Conservation (phyloP, 73 alveolate genomes). For the Blepharisma japonicum region DNA sequence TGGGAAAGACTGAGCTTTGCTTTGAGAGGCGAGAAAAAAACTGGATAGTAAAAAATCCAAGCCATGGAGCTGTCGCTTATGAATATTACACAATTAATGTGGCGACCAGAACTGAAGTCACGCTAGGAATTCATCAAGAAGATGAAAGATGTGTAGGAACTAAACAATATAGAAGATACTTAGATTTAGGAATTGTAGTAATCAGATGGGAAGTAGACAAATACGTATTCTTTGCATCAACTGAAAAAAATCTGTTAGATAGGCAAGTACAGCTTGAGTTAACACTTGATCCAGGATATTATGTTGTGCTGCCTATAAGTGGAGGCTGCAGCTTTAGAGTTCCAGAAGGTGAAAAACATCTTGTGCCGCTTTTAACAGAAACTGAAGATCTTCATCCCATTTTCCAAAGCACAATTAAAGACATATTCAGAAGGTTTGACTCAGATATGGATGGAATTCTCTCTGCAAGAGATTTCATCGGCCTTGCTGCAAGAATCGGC, state of each 20-base stretch:
- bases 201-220: not conserved
- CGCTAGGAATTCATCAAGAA: slow-evolving; percentile 31
- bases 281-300: slow-evolving; percentile 18
- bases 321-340: not conserved
- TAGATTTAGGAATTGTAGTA: slow-evolving; percentile 8
- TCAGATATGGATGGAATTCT: not conserved
- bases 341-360: not conserved
- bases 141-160: slow-evolving; percentile 18
- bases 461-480: not conserved
- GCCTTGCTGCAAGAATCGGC: not conserved
- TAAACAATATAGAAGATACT: not conserved
- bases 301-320: slow-evolving; percentile 11
- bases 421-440: slow-evolving; percentile 24
- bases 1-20: slow-evolving; percentile 13
- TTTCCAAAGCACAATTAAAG: slow-evolving; percentile 20
- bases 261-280: slow-evolving; percentile 6
- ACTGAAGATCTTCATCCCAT: slow-evolving; percentile 11
- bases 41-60: not conserved
- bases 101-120: not conserved
- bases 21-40: not conserved
- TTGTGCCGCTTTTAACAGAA: slow-evolving; percentile 4
- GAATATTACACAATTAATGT: not conserved
- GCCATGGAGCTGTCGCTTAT: not conserved
- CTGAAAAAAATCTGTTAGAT: not conserved
- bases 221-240: not conserved